phyloP scores from a whole-genome alignment of 306 rosid species.

The Corylus heterophylla region DNA sequence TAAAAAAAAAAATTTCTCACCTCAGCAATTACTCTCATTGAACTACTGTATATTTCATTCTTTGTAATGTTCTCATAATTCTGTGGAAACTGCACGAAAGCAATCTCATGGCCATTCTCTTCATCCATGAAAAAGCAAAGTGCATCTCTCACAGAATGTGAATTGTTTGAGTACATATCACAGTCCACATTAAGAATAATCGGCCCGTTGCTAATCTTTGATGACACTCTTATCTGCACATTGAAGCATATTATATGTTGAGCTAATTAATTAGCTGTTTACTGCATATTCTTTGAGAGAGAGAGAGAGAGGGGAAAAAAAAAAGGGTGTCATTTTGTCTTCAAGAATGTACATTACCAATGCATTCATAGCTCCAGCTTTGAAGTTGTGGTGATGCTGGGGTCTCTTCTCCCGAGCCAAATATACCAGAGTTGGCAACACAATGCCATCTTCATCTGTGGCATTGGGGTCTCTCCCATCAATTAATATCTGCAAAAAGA shows the following conservation, averaged over 20 bases:
- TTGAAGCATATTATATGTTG: not conserved
- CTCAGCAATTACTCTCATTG: conserved; percentile 16
- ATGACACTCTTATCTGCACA: conserved; percentile 80
- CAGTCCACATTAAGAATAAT: conserved; percentile 78
- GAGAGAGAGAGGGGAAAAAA: no score
- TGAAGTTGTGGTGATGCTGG: conserved; percentile 64
- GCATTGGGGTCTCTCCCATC: conserved; percentile 54
- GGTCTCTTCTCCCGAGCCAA: conserved; percentile 89
- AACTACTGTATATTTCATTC: conserved; percentile 57
- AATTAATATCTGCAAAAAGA: conserved; percentile 51
- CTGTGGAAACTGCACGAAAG: conserved; percentile 75
- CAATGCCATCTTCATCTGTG: conserved; percentile 51
- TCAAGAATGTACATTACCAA: conserved; percentile 43
- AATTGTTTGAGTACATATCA: conserved; percentile 82
- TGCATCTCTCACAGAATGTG: conserved; percentile 62
- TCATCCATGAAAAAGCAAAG: conserved; percentile 85
- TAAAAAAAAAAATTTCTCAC: conserved; percentile 34
- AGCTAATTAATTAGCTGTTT: not conserved
- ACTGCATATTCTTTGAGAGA: not conserved
- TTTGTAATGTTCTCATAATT: conserved; percentile 48
- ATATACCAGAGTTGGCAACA: conserved; percentile 71
- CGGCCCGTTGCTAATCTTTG: conserved; percentile 71
- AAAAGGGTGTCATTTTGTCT: not conserved
- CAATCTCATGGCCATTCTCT: conserved; percentile 65
- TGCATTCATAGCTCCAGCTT: conserved; percentile 94